These are phyloP conservation scores for Asclepias syriaca DNA, from an alignment of 257 asterid genomes.

Conservation along the genomic window DNA sequence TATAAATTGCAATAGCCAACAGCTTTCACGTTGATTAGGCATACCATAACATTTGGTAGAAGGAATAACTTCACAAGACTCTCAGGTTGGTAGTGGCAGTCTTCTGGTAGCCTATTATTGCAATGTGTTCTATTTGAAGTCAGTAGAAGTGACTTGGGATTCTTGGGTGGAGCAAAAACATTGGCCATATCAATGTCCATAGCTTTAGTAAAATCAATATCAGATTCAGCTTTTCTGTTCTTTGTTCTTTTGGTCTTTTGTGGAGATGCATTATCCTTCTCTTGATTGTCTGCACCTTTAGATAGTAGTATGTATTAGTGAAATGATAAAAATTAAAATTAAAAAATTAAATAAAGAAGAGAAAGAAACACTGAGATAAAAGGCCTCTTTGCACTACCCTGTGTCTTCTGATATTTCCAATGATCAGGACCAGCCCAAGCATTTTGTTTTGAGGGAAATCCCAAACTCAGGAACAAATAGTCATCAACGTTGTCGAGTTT, in stretches of 20 bases:
- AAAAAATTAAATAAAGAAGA: no score
- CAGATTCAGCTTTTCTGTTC: conserved; percentile 54
- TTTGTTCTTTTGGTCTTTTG: conserved; percentile 49
- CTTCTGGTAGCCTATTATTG: conserved; percentile 87
- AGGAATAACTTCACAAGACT: conserved; percentile 91
- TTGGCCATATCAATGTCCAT: conserved; percentile 49
- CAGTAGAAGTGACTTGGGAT: conserved; percentile 68
- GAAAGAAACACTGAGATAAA: conserved; percentile 1
- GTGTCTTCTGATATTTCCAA: conserved; percentile 79
- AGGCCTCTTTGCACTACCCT: conserved; percentile 44
- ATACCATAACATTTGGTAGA: conserved; percentile 78
- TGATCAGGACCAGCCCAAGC: conserved; percentile 99
- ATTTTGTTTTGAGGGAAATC: conserved; percentile 73
- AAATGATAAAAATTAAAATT: neutral
- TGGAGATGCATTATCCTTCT: conserved; percentile 50
- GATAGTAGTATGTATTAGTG: conserved; percentile 17
- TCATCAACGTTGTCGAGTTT: conserved; percentile 69
- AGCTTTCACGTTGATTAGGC: neutral
- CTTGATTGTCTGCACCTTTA: conserved; percentile 49
- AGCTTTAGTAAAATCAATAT: conserved; percentile 60
- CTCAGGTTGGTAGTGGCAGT: conserved; percentile 94
- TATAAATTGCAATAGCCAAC: neutral
- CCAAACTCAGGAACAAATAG: conserved; percentile 66
- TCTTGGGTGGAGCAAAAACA: conserved; percentile 78
- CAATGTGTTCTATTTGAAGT: conserved; percentile 65